Percentiles rank a stretch among this genome's conserved stretches.
Evolutionary conservation across 305 asterid genomes (phyloP).

Genomic region (Euphrasia arctica): DNA sequence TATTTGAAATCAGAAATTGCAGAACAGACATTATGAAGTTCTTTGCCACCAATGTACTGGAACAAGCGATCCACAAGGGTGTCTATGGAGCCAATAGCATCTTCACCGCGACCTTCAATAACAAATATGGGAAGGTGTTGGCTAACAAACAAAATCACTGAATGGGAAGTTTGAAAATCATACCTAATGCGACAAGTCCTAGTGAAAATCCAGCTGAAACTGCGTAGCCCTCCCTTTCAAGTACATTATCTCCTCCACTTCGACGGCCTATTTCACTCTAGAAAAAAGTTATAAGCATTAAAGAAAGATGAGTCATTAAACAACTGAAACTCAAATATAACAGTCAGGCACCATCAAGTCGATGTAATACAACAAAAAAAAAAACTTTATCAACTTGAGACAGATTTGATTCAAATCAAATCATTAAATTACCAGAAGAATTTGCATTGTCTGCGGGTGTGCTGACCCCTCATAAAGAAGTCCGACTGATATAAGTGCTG

Average conservation of each 20-base stretch:
- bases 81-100: conserved; percentile 79
- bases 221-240: conserved; percentile 98
- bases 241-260: conserved; percentile 99
- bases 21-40: conserved; percentile 55
- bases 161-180: conserved; percentile 25
- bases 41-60: conserved; percentile 82
- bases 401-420: conserved; percentile 16
- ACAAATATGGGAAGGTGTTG: conserved; percentile 25
- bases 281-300: conserved; percentile 19
- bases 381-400: conserved; percentile 14
- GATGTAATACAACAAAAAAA: neutral
- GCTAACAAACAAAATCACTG: conserved; percentile 18
- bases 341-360: conserved; percentile 11
- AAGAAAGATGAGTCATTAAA: conserved; percentile 5
- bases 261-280: conserved; percentile 99
- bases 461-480: conserved; percentile 97
- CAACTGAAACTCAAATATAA: conserved; percentile 16
- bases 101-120: conserved; percentile 82
- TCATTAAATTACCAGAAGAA: conserved; percentile 73
- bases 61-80: conserved; percentile 76
- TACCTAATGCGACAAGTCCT: conserved; percentile 97
- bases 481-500: conserved; percentile 91
- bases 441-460: conserved; percentile 94
- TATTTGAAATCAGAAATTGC: conserved; percentile 25
- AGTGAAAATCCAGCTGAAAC: conserved; percentile 94